Evolutionary conservation across 768 basidiomycete species (phyloP).

Genomic region (Leucosporidium scottii): DNA sequence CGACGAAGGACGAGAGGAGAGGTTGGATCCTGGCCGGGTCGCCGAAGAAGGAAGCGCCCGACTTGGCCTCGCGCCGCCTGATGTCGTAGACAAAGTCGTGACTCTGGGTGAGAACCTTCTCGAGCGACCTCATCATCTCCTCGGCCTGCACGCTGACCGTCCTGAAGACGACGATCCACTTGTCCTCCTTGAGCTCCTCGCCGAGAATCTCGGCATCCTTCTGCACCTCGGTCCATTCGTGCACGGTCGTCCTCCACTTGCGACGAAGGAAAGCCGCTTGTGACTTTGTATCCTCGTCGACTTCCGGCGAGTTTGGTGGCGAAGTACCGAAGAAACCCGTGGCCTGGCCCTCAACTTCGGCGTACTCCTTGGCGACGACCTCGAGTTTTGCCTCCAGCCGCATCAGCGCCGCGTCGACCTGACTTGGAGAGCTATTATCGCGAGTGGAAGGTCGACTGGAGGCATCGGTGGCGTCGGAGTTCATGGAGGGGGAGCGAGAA

Average conservation of each 20-base stretch:
- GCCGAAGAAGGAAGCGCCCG: constrained; percentile 50
- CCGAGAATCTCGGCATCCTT: constrained; percentile 51
- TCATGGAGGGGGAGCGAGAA: background rate
- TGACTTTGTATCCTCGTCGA: constrained; percentile 43
- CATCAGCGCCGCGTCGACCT: constrained; percentile 32
- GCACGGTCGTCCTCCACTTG: constrained; percentile 64
- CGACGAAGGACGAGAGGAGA: constrained; percentile 21
- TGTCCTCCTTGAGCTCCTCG: constrained; percentile 94
- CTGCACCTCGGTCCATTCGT: constrained; percentile 63
- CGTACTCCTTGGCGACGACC: constrained; percentile 20
- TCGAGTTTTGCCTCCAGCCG: constrained; percentile 32
- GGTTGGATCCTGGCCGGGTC: constrained; percentile 80
- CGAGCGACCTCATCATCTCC: constrained; percentile 92
- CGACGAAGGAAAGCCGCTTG: constrained; percentile 53
- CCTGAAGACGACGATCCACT: constrained; percentile 85
- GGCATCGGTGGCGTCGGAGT: background rate
- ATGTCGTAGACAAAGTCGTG: constrained; percentile 54
- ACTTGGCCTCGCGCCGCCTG: background rate
- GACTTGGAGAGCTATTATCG: background rate
- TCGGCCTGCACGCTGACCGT: constrained; percentile 91
- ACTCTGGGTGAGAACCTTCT: constrained; percentile 65
- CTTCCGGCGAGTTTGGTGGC: too few relatives aligned
- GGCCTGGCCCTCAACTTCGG: constrained; percentile 17
- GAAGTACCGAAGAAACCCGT: background rate
- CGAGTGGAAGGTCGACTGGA: background rate